phyloP scores from a whole-genome alignment of 2,329 filamentous ascomycete species.

The Colletotrichum sp. region DNA sequence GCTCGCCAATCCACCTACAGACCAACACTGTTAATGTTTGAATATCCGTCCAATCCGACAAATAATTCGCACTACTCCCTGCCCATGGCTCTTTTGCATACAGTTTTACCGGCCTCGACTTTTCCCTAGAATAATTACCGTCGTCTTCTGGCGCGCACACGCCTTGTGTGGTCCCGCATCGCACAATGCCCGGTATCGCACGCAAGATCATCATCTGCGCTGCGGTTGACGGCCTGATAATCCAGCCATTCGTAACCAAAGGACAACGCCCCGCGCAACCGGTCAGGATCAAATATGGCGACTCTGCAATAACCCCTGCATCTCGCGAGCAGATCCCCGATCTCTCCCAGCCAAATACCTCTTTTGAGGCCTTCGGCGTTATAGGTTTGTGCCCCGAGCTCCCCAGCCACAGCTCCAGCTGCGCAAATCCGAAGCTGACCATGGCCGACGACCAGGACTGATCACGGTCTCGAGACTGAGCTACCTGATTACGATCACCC shows the following conservation, averaged over 20 bases:
- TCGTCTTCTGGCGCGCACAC: not conserved
- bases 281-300: slow-evolving; percentile 74
- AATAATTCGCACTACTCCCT: not conserved
- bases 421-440: not conserved
- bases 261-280: slow-evolving; percentile 61
- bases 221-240: slow-evolving; percentile 80
- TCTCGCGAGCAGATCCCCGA: slow-evolving; percentile 52
- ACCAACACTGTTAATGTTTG: not conserved
- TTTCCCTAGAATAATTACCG: not conserved
- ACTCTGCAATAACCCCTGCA: slow-evolving; percentile 50
- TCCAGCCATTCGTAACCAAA: slow-evolving; percentile 73
- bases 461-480: slow-evolving; percentile 81
- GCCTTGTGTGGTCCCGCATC: not conserved
- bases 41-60: not conserved
- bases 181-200: slow-evolving; percentile 74
- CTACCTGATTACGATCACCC: slow-evolving; percentile 87
- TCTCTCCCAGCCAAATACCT: slow-evolving; percentile 46
- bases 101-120: not conserved
- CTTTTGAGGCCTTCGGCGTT: slow-evolving; percentile 65
- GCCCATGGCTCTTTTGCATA: not conserved
- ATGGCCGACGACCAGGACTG: slow-evolving; percentile 63
- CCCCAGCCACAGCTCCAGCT: not conserved
- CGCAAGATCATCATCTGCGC: slow-evolving; percentile 84
- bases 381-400: slow-evolving; percentile 50
- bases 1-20: not conserved